Evolutionary conservation across 2,329 filamentous ascomycete species (phyloP).

Genomic region (Aspergillus neotritici): DNA sequence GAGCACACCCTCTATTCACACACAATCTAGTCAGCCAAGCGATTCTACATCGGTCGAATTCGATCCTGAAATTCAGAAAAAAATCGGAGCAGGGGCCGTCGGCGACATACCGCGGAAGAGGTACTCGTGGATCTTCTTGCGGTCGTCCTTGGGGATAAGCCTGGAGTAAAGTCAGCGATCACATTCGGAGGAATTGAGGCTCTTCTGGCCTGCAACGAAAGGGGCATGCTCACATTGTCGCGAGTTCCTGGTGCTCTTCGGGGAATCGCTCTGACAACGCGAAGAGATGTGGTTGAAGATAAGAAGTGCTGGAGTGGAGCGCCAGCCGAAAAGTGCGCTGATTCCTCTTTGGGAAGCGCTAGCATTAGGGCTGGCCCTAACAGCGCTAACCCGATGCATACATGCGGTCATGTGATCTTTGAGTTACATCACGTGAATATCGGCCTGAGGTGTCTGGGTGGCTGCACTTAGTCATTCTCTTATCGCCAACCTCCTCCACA

Average conservation of each 20-base stretch:
- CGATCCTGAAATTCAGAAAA: slow-evolving; percentile 1
- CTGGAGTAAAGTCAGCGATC: slow-evolving; percentile 40
- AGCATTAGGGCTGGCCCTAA: slow-evolving; percentile 31
- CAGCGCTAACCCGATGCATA: slow-evolving; percentile 7
- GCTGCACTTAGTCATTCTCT: slow-evolving; percentile 5
- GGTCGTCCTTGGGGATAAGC: slow-evolving; percentile 99
- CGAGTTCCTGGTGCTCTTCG: slow-evolving; percentile 50
- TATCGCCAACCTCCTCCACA: slow-evolving; percentile 15
- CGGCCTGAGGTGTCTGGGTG: slow-evolving; percentile 4
- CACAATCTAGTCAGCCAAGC: slow-evolving; percentile 12
- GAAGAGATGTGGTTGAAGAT: slow-evolving; percentile 34
- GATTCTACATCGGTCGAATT: slow-evolving; percentile 11
- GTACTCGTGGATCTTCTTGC: slow-evolving; percentile 99
- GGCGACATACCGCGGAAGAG: slow-evolving; percentile 75
- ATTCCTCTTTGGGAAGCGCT: slow-evolving; percentile 22
- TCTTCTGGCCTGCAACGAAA: not conserved
- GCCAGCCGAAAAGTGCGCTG: slow-evolving; percentile 32
- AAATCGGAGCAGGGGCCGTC: slow-evolving; percentile 15
- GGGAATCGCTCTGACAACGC: slow-evolving; percentile 50
- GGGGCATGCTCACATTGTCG: slow-evolving; percentile 43
- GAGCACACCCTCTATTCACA: slow-evolving; percentile 64
- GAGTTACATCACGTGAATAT: slow-evolving; percentile 6
- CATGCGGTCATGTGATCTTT: slow-evolving; percentile 7
- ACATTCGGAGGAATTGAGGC: too few relatives aligned
- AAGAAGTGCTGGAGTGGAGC: slow-evolving; percentile 29